Evolutionary conservation across 31 red algal genomes (phyloP).

Genomic region (Odonthalia washingtoniensis): DNA sequence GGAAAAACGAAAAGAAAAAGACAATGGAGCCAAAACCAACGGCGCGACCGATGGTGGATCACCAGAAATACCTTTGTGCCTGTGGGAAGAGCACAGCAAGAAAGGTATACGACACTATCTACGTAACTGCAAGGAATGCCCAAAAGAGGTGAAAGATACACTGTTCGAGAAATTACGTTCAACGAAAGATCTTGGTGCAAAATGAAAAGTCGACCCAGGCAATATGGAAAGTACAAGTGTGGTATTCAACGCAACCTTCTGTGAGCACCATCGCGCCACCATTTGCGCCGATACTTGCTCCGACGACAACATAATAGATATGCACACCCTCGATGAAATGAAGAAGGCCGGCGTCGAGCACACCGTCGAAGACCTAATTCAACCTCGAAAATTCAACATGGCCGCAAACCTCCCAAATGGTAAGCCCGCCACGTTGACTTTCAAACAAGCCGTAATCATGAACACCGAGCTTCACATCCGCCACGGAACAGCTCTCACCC

Average conservation of each 20-base stretch:
- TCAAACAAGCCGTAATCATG: neutral
- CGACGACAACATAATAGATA: constrained; percentile 32
- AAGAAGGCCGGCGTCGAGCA: constrained; percentile 5
- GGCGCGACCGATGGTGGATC: neutral
- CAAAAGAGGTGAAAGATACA: constrained; percentile 22
- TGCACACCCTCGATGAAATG: neutral
- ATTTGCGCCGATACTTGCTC: constrained; percentile 40
- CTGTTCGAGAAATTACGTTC: constrained; percentile 25
- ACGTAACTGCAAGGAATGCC: too few species aligned
- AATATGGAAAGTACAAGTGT: neutral
- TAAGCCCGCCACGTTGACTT: neutral
- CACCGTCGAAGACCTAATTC: neutral
- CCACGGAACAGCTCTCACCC: neutral
- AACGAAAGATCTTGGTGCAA: neutral
- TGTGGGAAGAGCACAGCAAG: constrained; percentile 20
- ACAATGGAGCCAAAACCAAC: neutral
- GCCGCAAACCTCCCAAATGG: constrained; percentile 27
- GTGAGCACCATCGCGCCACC: neutral
- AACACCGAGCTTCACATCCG: constrained; percentile 2
- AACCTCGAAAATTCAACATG: constrained; percentile 23
- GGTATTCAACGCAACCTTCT: constrained; percentile 17
- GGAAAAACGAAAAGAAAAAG: neutral
- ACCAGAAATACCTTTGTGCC: constrained; percentile 8
- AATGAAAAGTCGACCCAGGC: neutral
- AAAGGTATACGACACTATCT: constrained; percentile 51